phyloP scores from a whole-genome alignment of 495 filamentous ascomycete species.

The Staphylotrichum longicolle region DNA sequence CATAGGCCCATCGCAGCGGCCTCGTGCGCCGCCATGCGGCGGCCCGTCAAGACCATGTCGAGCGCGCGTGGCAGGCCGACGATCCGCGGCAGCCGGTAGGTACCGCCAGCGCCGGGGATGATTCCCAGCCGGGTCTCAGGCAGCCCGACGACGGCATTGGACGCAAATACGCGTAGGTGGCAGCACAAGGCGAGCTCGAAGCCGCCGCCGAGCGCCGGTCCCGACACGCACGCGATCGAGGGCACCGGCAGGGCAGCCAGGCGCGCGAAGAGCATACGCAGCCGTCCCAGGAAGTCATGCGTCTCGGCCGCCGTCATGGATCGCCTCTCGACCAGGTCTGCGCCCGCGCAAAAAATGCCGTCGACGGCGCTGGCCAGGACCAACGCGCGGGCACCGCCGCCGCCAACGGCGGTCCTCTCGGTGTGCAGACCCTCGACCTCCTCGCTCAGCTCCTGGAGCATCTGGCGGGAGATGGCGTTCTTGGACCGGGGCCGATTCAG shows the following conservation, averaged over 20 bases:
- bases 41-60: constrained; percentile 82
- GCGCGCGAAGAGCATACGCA: too few relatives aligned
- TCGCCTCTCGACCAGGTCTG: too few relatives aligned
- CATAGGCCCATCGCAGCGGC: constrained; percentile 81
- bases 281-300: too few relatives aligned
- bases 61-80: constrained; percentile 73
- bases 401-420: too few relatives aligned
- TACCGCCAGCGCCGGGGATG: constrained; percentile 94
- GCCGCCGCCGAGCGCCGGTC: constrained; percentile 83
- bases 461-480: too few relatives aligned
- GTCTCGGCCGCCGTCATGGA: too few relatives aligned
- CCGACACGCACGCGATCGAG: constrained; percentile 79
- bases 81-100: constrained; percentile 73
- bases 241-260: constrained; percentile 40
- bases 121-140: constrained; percentile 92
- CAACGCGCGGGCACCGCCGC: too few relatives aligned
- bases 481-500: too few relatives aligned
- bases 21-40: constrained; percentile 72
- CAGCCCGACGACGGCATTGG: constrained; percentile 69
- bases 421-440: too few relatives aligned
- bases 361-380: too few relatives aligned
- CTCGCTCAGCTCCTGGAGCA: too few relatives aligned
- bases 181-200: constrained; percentile 87
- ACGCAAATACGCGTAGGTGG: constrained; percentile 77
- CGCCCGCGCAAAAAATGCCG: too few relatives aligned